Evolutionary conservation across 306 rosid genomes (phyloP).

Genomic region (Trifolium subterraneum): DNA sequence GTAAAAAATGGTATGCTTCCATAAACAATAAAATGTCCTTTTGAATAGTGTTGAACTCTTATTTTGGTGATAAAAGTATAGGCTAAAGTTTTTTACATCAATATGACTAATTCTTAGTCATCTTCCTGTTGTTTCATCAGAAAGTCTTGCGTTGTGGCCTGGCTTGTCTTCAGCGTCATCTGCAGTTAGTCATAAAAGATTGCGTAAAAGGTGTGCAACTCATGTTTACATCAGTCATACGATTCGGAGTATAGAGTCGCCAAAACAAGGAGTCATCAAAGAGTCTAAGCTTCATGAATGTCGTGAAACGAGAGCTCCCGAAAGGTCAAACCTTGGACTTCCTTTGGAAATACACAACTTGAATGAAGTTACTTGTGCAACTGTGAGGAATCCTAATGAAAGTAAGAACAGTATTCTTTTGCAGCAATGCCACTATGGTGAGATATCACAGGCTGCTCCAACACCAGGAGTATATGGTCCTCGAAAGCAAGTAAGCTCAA

Average conservation of each 20-base stretch:
- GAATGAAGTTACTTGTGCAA: slow-evolving; percentile 36
- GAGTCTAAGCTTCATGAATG: slow-evolving; percentile 39
- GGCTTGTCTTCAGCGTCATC: slow-evolving; percentile 40
- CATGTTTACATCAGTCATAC: slow-evolving; percentile 70
- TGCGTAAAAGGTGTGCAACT: slow-evolving; percentile 67
- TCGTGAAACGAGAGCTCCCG: slow-evolving; percentile 42
- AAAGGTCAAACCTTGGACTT: slow-evolving; percentile 50
- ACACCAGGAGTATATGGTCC: slow-evolving; percentile 36
- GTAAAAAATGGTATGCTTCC: slow-evolving; percentile 54
- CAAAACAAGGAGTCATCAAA: slow-evolving; percentile 36
- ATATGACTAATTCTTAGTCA: slow-evolving; percentile 15
- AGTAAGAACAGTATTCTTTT: slow-evolving; percentile 46
- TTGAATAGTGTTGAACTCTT: slow-evolving; percentile 22
- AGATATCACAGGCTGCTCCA: slow-evolving; percentile 45
- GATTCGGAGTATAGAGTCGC: slow-evolving; percentile 49
- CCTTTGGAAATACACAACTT: slow-evolving; percentile 36
- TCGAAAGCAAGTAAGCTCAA: slow-evolving; percentile 63
- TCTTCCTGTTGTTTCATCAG: slow-evolving; percentile 35
- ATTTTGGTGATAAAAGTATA: slow-evolving; percentile 18
- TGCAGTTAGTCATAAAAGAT: slow-evolving; percentile 32
- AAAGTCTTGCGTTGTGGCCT: slow-evolving; percentile 53
- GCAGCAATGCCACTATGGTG: slow-evolving; percentile 47
- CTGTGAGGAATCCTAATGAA: slow-evolving; percentile 40
- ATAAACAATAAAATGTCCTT: slow-evolving; percentile 31
- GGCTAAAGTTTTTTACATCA: slow-evolving; percentile 7